A percentile compares a stretch with the other conserved stretches of the same genome.
Evolutionary conservation across 257 asterid genomes (phyloP).

Genomic region (Lantana camara): DNA sequence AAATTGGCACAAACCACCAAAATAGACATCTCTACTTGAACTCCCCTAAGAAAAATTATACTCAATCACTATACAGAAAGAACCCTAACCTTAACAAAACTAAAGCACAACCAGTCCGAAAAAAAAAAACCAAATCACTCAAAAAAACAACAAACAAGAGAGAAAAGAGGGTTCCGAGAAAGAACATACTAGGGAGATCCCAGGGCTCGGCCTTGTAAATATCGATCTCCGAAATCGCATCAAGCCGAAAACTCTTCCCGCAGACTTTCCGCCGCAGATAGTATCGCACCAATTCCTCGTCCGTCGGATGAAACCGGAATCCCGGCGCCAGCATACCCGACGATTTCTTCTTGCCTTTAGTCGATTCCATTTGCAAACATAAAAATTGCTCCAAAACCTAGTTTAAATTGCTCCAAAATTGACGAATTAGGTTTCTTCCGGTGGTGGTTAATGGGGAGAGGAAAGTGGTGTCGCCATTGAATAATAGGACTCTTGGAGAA

Average conservation of each 20-base stretch:
- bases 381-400: not conserved
- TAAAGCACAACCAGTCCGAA: not conserved
- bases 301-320: constrained; percentile 94
- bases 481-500: constrained; percentile 20
- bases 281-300: constrained; percentile 88
- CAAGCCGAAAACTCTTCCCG: constrained; percentile 62
- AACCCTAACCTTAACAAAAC: not conserved
- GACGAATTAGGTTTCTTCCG: constrained; percentile 16
- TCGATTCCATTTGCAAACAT: constrained; percentile 35
- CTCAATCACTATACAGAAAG: not conserved
- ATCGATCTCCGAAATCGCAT: constrained; percentile 86
- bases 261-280: constrained; percentile 75
- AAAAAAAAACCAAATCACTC: not conserved
- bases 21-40: not conserved
- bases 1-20: constrained; percentile 1
- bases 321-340: constrained; percentile 77
- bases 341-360: constrained; percentile 28
- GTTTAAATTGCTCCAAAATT: not conserved
- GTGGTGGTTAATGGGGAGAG: not conserved
- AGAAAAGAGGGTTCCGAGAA: not conserved
- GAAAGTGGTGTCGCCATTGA: constrained; percentile 5
- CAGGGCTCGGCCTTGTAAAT: constrained; percentile 94
- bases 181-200: constrained; percentile 83
- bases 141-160: not conserved
- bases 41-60: not conserved